Evolutionary conservation across 495 filamentous ascomycete species (phyloP), one percentile per base, ranked within the genome.

Genomic region (Podospora anserina): DNA sequence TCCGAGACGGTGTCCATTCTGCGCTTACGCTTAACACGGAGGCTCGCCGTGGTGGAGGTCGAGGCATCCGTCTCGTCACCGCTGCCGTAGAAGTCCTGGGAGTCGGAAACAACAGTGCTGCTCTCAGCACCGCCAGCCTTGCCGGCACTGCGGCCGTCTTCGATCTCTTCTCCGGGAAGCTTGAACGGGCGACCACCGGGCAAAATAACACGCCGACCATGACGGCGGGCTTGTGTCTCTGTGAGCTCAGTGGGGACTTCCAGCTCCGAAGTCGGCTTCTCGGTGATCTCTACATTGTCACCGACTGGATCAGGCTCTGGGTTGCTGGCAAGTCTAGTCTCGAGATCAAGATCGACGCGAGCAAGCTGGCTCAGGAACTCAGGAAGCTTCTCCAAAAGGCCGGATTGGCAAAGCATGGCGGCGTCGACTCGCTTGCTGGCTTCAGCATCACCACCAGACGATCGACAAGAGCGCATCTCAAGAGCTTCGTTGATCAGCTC

Each of bases 341-440:
- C 64, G 0, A 64, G 70, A 58, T 77, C 74, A 5, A 70, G 67
- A 58, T 78, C 74, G 28, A 71, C 71, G 0, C 70, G 71, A 5
- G 76, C 72, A 1, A 78, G 54, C 67, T 75, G 73, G 13, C 71
- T 70, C 4, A 78, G 61, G 55, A 78, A 78, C 55, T 72, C 72
- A 7, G 76, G 76, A 15, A 78, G 61, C 0, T 32, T 64, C 32
- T 59, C 20, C 32, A 74, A 26, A 3, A 78, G 70, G 28, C 70
- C 74, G 15, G 74, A 74, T 54, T 54, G 34, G 0, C 70, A 71
- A 13, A 78, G 69, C 66, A 68, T 70, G 1, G 55, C 26, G 9
- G 71, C 69, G 34, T 78, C 75, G 5, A 78, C 68, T 3, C 71
- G 68, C 74, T 75, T 77, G 20, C 61, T 28, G 5, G 72, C 67